Conservation (phyloP, 1,284 basidiomycete genomes). For the Marasmius oreades region DNA sequence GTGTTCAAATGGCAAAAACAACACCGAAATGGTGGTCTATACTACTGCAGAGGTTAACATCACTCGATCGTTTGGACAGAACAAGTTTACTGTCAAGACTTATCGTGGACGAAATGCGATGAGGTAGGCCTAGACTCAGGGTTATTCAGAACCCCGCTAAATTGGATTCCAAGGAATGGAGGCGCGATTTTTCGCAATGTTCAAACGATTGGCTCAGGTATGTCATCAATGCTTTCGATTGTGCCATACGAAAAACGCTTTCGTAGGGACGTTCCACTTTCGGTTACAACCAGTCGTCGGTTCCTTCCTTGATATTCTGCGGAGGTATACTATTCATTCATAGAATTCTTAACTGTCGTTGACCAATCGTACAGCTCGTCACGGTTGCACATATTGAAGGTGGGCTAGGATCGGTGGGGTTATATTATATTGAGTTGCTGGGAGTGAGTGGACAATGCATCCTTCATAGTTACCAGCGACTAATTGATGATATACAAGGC, state of each 20-base stretch:
- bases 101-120: no score
- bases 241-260: no score
- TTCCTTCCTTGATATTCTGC: background rate
- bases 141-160: no score
- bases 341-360: background rate
- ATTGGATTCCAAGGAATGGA: no score
- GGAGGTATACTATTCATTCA: background rate
- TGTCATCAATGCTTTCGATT: no score
- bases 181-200: no score
- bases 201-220: no score
- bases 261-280: background rate
- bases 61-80: no score
- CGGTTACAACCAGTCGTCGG: background rate
- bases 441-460: background rate
- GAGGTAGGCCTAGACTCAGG: background rate
- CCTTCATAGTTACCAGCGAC: background rate
- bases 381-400: background rate
- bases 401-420: background rate
- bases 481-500: background rate
- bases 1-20: no score
- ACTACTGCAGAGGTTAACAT: no score
- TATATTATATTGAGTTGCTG: background rate
- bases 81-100: no score
- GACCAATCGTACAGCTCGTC: background rate
- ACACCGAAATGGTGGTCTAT: no score